phyloP scores from a whole-genome alignment of 2,329 filamentous ascomycete genomes.

The Colletotrichum trifolii region DNA sequence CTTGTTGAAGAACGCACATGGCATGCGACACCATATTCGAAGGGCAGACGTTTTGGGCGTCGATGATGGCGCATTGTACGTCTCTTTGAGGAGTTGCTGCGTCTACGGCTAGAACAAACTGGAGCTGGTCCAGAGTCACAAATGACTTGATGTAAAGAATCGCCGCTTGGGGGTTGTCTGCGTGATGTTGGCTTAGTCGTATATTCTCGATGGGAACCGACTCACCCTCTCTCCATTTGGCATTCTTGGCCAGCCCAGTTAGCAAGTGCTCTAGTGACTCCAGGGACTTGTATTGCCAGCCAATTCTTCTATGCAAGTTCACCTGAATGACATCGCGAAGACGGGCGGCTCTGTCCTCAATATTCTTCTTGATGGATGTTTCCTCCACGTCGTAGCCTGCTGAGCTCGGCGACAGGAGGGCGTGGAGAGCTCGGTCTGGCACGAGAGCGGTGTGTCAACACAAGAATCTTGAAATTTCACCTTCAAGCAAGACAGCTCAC shows the following conservation, averaged over 20 bases:
- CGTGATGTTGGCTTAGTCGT: neutral
- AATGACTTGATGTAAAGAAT: neutral
- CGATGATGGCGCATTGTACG: slow-evolving; percentile 2
- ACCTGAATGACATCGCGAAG: neutral
- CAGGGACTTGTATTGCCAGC: slow-evolving; percentile 4
- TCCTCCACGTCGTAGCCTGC: slow-evolving; percentile 19
- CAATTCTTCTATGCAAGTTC: neutral
- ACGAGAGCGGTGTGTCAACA: neutral
- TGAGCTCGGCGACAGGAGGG: neutral
- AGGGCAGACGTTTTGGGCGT: slow-evolving; percentile 18
- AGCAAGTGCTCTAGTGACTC: neutral
- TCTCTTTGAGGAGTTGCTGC: neutral
- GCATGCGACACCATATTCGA: neutral
- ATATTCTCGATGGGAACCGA: neutral
- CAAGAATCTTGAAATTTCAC: too few relatives aligned
- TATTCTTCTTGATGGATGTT: slow-evolving; percentile 4
- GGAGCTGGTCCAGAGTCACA: slow-evolving; percentile 2
- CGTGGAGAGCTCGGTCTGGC: slow-evolving; percentile 18
- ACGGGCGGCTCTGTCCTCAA: slow-evolving; percentile 8
- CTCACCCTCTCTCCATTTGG: slow-evolving; percentile 12
- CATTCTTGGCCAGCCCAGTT: neutral
- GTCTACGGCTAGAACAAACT: neutral
- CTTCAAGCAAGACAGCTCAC: neutral
- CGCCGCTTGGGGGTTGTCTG: slow-evolving; percentile 11
- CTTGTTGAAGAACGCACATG: neutral